Evolutionary conservation across 225 moss, liverwort and hornwort genomes (phyloP).

Genomic region (Antitrichia curtipendula): DNA sequence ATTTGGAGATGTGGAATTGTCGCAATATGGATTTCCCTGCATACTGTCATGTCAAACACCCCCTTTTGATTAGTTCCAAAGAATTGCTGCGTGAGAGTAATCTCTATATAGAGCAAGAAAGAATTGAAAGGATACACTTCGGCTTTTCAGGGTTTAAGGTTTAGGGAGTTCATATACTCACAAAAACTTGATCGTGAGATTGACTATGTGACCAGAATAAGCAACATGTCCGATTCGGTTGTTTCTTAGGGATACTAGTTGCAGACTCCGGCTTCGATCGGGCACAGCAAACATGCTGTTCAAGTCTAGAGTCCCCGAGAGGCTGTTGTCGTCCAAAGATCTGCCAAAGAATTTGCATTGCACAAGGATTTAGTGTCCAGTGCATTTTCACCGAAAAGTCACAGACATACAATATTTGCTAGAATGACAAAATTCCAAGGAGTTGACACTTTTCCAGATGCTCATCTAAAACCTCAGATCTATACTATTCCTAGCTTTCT

Average conservation of each 20-base stretch:
- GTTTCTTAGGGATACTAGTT: not conserved
- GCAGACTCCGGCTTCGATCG: not conserved
- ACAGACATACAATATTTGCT: too few species aligned
- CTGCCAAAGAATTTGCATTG: not conserved
- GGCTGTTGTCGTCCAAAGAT: slow-evolving; percentile 1
- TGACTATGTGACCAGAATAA: not conserved
- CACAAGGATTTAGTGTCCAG: too few species aligned
- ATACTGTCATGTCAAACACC: not conserved
- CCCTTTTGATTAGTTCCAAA: not conserved
- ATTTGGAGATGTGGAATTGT: not conserved
- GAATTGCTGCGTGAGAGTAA: not conserved
- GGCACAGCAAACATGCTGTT: not conserved
- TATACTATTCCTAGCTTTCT: not conserved
- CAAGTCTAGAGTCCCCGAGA: slow-evolving; percentile 8
- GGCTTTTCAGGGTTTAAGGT: not conserved
- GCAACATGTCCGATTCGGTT: not conserved
- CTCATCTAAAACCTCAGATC: not conserved
- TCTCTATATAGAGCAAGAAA: not conserved
- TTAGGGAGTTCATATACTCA: not conserved
- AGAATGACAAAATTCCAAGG: not conserved
- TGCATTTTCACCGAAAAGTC: not conserved
- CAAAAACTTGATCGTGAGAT: not conserved
- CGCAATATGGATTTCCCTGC: not conserved
- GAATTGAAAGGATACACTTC: not conserved
- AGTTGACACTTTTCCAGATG: not conserved